Base-by-base conservation (phyloP, 2,329 filamentous ascomycete species). In the Septoria petroselini region DNA sequence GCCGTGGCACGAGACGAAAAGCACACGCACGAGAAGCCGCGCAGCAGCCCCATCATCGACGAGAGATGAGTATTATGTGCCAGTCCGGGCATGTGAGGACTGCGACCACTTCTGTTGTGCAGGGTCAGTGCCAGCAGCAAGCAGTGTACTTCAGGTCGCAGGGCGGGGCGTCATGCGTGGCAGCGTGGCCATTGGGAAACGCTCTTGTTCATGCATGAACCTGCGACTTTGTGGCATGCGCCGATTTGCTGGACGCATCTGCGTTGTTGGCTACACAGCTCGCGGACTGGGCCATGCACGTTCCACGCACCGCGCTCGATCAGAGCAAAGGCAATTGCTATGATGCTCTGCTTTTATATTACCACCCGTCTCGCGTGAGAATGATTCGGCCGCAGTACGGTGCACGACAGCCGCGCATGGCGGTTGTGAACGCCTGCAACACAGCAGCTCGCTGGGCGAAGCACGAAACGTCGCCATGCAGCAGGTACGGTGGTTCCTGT, bases 141-240 rank as follows among this genome's bases (percentile, higher is more conserved):
- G 45, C n/a, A n/a, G n/a, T n/a, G n/a, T n/a, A n/a, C n/a, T n/a
- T n/a, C n/a, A n/a, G n/a, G n/a, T n/a, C n/a, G n/a, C n/a, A n/a
- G n/a, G n/a, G n/a, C 40, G 42, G 42, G 33, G 8, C 31, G 14
- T 37, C 51, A 48, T 47, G 41, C 49, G 49, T 23, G 14, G 30
- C 29, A n/a, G n/a, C n/a, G n/a, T 41, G 34, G 38, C 37, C 47
- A 48, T 48, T 48, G 35, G 19, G 9, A 23, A n/a, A n/a, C n/a
- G n/a, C n/a, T n/a, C n/a, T n/a, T 33, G 48, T 27, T 34, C 17
- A 39, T 49, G 54, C 58, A 62, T 59, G 54, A 57, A 58, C 58
- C 38, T 33, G 50, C 48, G 27, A 51, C 48, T 54, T 58, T 59
- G 58, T 61, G 59, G 59, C 59, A 61, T 46, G 18, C 55, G 51